Conservation (phyloP, 2,329 filamentous ascomycete genomes). For the Zopfia rhizophila region DNA sequence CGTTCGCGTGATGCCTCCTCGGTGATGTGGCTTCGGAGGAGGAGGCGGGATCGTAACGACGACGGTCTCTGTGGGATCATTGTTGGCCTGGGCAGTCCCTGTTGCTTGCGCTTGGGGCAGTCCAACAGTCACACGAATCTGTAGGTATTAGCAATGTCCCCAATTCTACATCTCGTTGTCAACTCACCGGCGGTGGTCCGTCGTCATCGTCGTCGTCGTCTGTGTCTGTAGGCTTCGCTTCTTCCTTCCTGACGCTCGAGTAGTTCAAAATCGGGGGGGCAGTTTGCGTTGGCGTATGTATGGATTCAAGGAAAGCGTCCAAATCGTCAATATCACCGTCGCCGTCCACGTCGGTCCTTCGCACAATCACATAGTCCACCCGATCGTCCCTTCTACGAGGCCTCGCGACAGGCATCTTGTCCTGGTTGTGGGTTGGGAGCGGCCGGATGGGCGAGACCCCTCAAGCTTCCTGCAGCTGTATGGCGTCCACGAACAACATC, state of each 20-base stretch:
- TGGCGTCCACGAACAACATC: slow-evolving; percentile 46
- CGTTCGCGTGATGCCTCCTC: slow-evolving; percentile 45
- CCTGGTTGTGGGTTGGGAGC: slow-evolving; percentile 23
- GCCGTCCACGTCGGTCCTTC: slow-evolving; percentile 29
- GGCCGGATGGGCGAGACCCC: slow-evolving; percentile 35
- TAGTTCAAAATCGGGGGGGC: slow-evolving; percentile 22
- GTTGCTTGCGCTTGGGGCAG: slow-evolving; percentile 26
- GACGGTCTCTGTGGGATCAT: slow-evolving; percentile 38
- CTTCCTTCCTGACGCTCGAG: slow-evolving; percentile 24
- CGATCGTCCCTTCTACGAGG: slow-evolving; percentile 28
- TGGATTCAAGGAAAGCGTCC: slow-evolving; percentile 10
- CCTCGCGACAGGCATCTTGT: slow-evolving; percentile 44
- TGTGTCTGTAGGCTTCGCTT: slow-evolving; percentile 21
- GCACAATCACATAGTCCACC: slow-evolving; percentile 43
- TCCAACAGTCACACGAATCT: slow-evolving; percentile 40
- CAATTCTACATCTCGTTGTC: too few relatives aligned
- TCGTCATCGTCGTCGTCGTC: slow-evolving; percentile 21
- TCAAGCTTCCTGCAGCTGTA: slow-evolving; percentile 48
- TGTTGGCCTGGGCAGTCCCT: slow-evolving; percentile 30
- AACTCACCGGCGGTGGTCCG: slow-evolving; percentile 33
- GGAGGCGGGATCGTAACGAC: slow-evolving; percentile 35
- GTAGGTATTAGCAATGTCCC: slow-evolving; percentile 23
- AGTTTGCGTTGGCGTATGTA: slow-evolving; percentile 30
- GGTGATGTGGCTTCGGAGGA: slow-evolving; percentile 24
- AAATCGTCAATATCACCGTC: slow-evolving; percentile 17